These are phyloP conservation scores for Phyllosticta ampelicida DNA, from an alignment of 2,329 filamentous ascomycete genomes.

Conservation along the genomic window DNA sequence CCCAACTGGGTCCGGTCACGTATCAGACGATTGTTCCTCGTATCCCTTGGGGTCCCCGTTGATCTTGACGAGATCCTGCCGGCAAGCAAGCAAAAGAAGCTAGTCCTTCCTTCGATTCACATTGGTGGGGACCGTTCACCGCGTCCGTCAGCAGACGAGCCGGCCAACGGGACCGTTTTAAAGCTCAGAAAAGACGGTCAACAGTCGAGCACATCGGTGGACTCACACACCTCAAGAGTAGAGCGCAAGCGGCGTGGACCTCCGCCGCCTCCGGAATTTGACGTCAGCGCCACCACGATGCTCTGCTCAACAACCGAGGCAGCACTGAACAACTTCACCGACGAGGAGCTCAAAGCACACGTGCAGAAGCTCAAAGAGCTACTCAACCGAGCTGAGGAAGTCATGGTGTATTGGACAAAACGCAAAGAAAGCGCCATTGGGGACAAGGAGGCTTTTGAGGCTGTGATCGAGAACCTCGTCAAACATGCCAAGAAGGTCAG, in stretches of 20 bases:
- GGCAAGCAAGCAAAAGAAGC: constrained; percentile 95
- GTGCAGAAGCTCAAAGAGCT: constrained; percentile 57
- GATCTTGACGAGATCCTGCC: constrained; percentile 96
- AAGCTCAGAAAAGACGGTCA: constrained; percentile 30
- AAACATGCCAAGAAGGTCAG: constrained; percentile 79
- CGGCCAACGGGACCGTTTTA: constrained; percentile 23
- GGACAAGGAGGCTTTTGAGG: constrained; percentile 88
- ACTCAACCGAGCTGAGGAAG: constrained; percentile 60
- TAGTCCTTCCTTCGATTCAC: constrained; percentile 73
- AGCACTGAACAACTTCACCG: constrained; percentile 67
- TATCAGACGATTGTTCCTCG: constrained; percentile 87
- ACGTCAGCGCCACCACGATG: constrained; percentile 66
- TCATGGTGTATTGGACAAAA: constrained; percentile 82
- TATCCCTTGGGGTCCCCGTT: constrained; percentile 89
- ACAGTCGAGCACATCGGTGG: constrained; percentile 27
- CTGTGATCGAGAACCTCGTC: constrained; percentile 92
- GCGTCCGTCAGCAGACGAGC: constrained; percentile 27
- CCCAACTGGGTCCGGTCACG: constrained; percentile 97
- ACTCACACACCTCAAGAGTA: constrained; percentile 25
- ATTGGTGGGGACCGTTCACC: constrained; percentile 28
- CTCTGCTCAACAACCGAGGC: constrained; percentile 77
- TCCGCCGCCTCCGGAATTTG: constrained; percentile 61
- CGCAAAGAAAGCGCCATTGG: constrained; percentile 75
- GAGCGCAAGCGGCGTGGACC: constrained; percentile 44
- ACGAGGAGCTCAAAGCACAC: constrained; percentile 64